Evolutionary conservation across 164 flowering plant species (phyloP).

Genomic region (Houttuynia cordata): DNA sequence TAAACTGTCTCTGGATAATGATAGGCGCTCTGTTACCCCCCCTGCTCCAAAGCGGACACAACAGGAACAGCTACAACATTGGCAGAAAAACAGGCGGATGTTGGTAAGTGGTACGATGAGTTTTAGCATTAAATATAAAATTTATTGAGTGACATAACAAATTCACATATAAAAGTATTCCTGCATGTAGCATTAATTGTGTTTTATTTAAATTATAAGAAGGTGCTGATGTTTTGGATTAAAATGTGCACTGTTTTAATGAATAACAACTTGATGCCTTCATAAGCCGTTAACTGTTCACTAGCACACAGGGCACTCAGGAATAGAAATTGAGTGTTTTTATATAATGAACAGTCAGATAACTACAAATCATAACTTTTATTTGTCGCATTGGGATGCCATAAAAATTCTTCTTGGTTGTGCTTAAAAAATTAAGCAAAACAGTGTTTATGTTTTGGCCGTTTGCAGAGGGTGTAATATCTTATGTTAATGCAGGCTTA

Average conservation of each 20-base stretch:
- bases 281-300: too few relatives aligned
- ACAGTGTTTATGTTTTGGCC: background rate
- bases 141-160: too few relatives aligned
- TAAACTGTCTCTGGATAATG: slow-evolving; percentile 15
- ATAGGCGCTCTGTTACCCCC: slow-evolving; percentile 9
- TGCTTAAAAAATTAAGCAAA: background rate
- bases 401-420: background rate
- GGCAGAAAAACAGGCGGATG: slow-evolving; percentile 28
- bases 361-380: background rate
- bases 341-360: background rate
- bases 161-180: too few relatives aligned
- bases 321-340: background rate
- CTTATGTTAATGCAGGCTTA: slow-evolving; percentile 15
- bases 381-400: background rate
- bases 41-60: slow-evolving; percentile 19
- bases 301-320: too few relatives aligned
- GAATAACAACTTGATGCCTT: too few relatives aligned
- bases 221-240: too few relatives aligned
- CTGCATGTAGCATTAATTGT: too few relatives aligned
- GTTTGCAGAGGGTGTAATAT: background rate
- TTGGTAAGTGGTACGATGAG: slow-evolving; percentile 14
- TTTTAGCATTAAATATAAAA: too few relatives aligned
- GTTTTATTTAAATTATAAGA: too few relatives aligned
- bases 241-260: too few relatives aligned
- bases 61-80: slow-evolving; percentile 26